phyloP scores from a whole-genome alignment of 2,329 filamentous ascomycete species.

The Neofusicoccum umdonicola region DNA sequence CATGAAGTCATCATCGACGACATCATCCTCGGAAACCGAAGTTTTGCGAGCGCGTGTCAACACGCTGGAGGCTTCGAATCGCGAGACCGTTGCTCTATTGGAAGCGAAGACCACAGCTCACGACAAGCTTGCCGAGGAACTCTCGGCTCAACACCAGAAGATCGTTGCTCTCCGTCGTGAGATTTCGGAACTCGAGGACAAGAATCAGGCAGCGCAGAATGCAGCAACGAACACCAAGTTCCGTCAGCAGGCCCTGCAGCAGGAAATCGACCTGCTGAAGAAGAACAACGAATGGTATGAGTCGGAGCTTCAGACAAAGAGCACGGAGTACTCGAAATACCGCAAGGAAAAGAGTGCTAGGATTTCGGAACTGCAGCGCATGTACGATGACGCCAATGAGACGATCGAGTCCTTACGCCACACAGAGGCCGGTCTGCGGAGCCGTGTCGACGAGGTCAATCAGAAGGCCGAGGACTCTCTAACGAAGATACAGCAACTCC shows the following conservation, averaged over 20 bases:
- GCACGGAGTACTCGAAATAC: constrained; percentile 80
- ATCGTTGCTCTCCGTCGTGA: constrained; percentile 81
- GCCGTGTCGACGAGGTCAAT: constrained; percentile 78
- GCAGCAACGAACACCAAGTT: constrained; percentile 80
- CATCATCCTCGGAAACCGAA: constrained; percentile 70
- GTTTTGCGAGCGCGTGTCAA: constrained; percentile 78
- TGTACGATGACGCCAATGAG: constrained; percentile 79
- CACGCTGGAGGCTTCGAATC: constrained; percentile 85
- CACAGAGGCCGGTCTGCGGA: constrained; percentile 75
- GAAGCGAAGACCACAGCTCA: constrained; percentile 87
- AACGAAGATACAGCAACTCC: constrained; percentile 76
- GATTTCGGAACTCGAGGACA: constrained; percentile 76
- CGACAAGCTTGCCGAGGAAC: constrained; percentile 79
- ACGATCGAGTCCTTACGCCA: constrained; percentile 75
- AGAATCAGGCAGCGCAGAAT: constrained; percentile 77
- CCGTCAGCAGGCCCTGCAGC: constrained; percentile 82
- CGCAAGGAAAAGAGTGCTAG: constrained; percentile 92
- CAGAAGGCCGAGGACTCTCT: constrained; percentile 84
- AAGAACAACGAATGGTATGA: constrained; percentile 94
- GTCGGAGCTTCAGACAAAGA: constrained; percentile 85
- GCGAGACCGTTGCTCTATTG: constrained; percentile 83
- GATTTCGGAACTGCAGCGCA: constrained; percentile 82
- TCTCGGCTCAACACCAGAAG: constrained; percentile 86
- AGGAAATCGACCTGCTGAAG: constrained; percentile 84
- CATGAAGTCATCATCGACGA: constrained; percentile 71